These are phyloP conservation scores for Golubevia pallescens DNA, from an alignment of 1,284 basidiomycete genomes.

Conservation along the genomic window DNA sequence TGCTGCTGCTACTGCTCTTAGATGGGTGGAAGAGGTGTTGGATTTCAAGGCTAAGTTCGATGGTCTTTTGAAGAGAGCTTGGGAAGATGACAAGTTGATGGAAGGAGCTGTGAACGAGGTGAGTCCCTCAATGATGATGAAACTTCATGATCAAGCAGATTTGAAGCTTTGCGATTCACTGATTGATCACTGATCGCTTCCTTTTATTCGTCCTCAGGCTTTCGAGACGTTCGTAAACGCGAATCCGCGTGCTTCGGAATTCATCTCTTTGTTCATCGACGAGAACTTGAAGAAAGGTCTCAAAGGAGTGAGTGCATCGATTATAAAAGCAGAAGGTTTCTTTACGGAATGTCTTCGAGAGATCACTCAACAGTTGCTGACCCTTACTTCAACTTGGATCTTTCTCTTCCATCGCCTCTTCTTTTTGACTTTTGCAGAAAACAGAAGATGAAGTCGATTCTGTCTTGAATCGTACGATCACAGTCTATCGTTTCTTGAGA, in stretches of 20 bases:
- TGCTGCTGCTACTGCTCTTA: constrained; percentile 36
- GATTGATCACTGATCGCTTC: neutral
- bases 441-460: constrained; percentile 87
- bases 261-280: constrained; percentile 94
- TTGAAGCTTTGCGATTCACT: no score
- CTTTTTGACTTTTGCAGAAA: constrained; percentile 79
- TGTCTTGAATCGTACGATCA: constrained; percentile 92
- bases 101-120: constrained; percentile 56
- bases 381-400: neutral
- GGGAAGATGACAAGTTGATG: constrained; percentile 39
- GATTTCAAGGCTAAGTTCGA: constrained; percentile 55
- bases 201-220: constrained; percentile 69
- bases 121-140: neutral
- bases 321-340: no score
- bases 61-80: constrained; percentile 31
- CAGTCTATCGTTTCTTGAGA: constrained; percentile 88
- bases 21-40: constrained; percentile 59
- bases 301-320: constrained; percentile 77
- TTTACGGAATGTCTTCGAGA: no score
- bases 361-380: neutral
- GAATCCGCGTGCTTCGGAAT: constrained; percentile 88
- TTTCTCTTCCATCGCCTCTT: neutral
- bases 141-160: neutral
- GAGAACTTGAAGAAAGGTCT: constrained; percentile 94
- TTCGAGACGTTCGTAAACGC: constrained; percentile 91